These are phyloP conservation scores for Candida labiduridarum DNA, from an alignment of 1,139 yeast species.

Conservation along the genomic window DNA sequence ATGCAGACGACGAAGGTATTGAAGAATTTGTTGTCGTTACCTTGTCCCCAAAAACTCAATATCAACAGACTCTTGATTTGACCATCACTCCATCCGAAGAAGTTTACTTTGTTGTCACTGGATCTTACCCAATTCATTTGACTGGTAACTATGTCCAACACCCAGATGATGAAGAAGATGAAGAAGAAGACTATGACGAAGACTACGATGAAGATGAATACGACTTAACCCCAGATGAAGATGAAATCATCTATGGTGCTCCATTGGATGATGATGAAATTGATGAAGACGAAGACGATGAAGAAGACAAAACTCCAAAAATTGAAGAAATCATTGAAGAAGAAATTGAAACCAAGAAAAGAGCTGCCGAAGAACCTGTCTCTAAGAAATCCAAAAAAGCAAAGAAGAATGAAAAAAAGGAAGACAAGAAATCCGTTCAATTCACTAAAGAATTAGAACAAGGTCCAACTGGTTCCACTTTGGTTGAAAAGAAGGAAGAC, in stretches of 20 bases:
- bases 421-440: slow-evolving; percentile 72
- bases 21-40: slow-evolving; percentile 88
- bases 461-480: slow-evolving; percentile 74
- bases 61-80: slow-evolving; percentile 88
- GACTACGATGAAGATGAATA: slow-evolving; percentile 71
- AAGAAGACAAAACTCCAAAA: slow-evolving; percentile 23
- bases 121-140: slow-evolving; percentile 90
- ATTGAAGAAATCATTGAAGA: slow-evolving; percentile 35
- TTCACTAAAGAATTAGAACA: slow-evolving; percentile 90
- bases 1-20: slow-evolving; percentile 55
- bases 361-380: slow-evolving; percentile 28
- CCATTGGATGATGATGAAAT: slow-evolving; percentile 63
- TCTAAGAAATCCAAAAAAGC: slow-evolving; percentile 46
- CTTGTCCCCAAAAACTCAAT: slow-evolving; percentile 79
- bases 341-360: slow-evolving; percentile 37
- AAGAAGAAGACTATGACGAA: slow-evolving; percentile 42
- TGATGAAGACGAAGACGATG: slow-evolving; percentile 59
- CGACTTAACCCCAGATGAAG: slow-evolving; percentile 91
- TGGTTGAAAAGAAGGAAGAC: slow-evolving; percentile 31
- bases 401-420: slow-evolving; percentile 30
- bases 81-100: slow-evolving; percentile 94
- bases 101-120: slow-evolving; percentile 90
- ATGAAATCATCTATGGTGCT: slow-evolving; percentile 61
- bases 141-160: slow-evolving; percentile 96
- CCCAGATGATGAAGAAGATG: slow-evolving; percentile 78